phyloP scores from a whole-genome alignment of 176 grass and related monocot genomes.

The Avena atlantica region DNA sequence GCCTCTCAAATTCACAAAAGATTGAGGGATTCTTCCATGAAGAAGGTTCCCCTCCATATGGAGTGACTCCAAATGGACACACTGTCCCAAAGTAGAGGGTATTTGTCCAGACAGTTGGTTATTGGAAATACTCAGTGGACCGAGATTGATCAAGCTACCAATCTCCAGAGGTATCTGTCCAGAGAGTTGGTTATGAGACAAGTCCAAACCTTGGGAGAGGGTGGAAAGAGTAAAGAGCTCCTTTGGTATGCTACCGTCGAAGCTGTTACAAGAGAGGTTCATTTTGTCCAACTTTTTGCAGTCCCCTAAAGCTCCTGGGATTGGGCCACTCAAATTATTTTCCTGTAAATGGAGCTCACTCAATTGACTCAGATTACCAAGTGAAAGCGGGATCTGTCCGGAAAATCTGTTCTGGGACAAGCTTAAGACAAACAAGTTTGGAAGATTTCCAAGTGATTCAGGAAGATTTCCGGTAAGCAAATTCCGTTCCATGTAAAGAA shows the following conservation, averaged over 20 bases:
- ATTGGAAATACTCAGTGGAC: conserved; percentile 20
- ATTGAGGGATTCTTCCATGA: conserved; percentile 40
- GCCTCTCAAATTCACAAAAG: conserved; percentile 26
- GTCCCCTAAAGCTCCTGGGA: conserved; percentile 37
- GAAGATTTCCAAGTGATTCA: conserved; percentile 33
- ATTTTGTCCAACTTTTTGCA: conserved; percentile 29
- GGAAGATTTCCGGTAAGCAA: conserved; percentile 43
- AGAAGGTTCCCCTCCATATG: conserved; percentile 38
- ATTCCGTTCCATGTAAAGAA: background rate
- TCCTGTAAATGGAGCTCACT: conserved; percentile 32
- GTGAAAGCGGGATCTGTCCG: conserved; percentile 44
- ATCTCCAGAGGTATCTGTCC: conserved; percentile 44
- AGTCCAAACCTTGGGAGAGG: conserved; percentile 25
- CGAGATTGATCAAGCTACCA: conserved; percentile 30
- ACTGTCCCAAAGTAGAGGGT: conserved; percentile 39
- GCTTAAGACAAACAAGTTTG: conserved; percentile 28
- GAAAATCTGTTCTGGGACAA: conserved; percentile 44
- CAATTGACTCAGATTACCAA: conserved; percentile 51
- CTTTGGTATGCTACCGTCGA: conserved; percentile 40
- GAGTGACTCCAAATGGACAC: conserved; percentile 39
- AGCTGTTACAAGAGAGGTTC: conserved; percentile 39
- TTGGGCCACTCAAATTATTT: conserved; percentile 35
- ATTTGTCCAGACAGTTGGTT: conserved; percentile 46
- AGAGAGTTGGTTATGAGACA: conserved; percentile 45
- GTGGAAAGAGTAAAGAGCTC: conserved; percentile 34